A percentile compares a stretch with the other conserved stretches of the same genome.
phyloP scores from a whole-genome alignment of 2,329 filamentous ascomycete genomes.

The Pseudogymnoascus sp. region DNA sequence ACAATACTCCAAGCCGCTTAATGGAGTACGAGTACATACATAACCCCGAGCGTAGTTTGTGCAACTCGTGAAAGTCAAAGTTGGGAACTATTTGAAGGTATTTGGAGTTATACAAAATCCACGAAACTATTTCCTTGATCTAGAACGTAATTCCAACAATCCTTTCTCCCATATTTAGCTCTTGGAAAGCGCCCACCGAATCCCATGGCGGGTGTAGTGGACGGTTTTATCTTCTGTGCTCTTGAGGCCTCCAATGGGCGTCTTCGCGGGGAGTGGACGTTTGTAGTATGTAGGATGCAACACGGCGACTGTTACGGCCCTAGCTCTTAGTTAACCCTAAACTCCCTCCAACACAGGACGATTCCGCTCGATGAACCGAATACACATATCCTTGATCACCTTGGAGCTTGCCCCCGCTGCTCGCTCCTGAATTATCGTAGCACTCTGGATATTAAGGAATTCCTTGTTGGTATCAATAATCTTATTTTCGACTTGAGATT shows the following conservation, averaged over 20 bases:
- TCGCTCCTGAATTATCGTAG: not conserved
- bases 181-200: no score
- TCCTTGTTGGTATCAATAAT: not conserved
- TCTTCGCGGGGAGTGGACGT: no score
- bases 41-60: no score
- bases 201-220: no score
- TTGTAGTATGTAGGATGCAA: no score
- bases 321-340: not conserved
- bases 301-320: no score
- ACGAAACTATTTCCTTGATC: not conserved
- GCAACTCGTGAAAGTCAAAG: no score
- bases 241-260: no score
- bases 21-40: no score
- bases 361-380: not conserved
- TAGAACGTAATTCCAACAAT: not conserved
- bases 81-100: no score
- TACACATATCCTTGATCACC: not conserved
- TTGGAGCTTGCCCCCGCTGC: not conserved
- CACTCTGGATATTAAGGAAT: not conserved
- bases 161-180: not conserved
- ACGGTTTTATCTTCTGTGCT: no score
- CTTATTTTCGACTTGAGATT: slow-evolving; percentile 21
- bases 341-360: not conserved
- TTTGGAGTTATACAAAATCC: not conserved
- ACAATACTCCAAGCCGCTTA: no score